Conservation (phyloP, 345 rosid species). For the Limnanthes douglasii region DNA sequence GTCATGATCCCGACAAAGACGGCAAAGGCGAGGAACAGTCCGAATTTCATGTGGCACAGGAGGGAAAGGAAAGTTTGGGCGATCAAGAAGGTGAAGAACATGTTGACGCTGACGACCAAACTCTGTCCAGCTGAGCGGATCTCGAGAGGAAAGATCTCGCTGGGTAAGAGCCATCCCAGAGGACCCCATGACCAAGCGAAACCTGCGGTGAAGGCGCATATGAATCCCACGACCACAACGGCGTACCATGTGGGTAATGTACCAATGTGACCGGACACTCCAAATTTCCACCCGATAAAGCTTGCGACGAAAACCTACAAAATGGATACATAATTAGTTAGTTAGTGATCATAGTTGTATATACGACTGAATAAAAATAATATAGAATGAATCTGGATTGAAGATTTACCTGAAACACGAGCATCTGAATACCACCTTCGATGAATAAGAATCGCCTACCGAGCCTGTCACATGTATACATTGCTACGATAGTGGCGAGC, state of each 20-base stretch:
- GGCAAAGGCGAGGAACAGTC: slow-evolving; percentile 27
- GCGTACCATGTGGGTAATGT: slow-evolving; percentile 13
- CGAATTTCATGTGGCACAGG: slow-evolving; percentile 34
- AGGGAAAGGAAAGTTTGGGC: slow-evolving; percentile 24
- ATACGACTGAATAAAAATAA: no score
- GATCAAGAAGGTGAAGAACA: slow-evolving; percentile 29
- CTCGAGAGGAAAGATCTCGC: slow-evolving; percentile 21
- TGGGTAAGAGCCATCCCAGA: slow-evolving; percentile 23
- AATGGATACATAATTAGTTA: no score
- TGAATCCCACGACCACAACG: slow-evolving; percentile 14
- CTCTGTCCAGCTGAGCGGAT: slow-evolving; percentile 23
- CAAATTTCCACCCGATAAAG: slow-evolving; percentile 18
- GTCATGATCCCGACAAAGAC: slow-evolving; percentile 22
- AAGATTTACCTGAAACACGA: slow-evolving; percentile 19
- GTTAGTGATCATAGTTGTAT: no score
- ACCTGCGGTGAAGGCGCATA: slow-evolving; percentile 21
- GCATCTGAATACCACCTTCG: slow-evolving; percentile 28
- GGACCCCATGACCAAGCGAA: slow-evolving; percentile 34
- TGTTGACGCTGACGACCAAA: slow-evolving; percentile 20
- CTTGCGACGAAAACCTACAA: slow-evolving; percentile 17
- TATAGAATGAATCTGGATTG: not conserved
- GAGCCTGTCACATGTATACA: slow-evolving; percentile 26
- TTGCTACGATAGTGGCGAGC: slow-evolving; percentile 18
- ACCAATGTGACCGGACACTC: slow-evolving; percentile 19
- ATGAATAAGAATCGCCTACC: slow-evolving; percentile 26